Evolutionary conservation across 345 rosid genomes (phyloP), one percentile per base, ranked within the genome.

Genomic region (Hibiscus mutabilis): DNA sequence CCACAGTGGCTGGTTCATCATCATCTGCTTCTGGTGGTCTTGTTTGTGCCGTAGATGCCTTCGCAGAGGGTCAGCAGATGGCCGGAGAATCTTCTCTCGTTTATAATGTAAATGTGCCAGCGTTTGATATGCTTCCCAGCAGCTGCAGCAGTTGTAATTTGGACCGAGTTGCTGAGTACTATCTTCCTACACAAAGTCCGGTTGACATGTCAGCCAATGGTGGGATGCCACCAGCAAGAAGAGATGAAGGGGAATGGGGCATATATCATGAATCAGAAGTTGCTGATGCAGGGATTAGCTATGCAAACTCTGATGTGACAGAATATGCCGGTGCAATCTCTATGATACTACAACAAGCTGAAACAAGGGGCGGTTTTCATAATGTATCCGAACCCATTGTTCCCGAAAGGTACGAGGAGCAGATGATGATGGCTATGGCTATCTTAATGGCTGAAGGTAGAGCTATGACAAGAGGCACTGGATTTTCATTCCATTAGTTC

Each of bases 371-470:
- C 29, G 67, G 71, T 61, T 79, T 80, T 40, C 81, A 74, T 46
- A 80, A 63, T 71, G 37, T 76, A 53, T 75, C 84, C 4, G 87
- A 74, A 35, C 85, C 93, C 37, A 80, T 91, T 15, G 75, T 87
- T 63, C 97, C 96, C 6, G 96, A 89, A 84, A 92, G 84, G 82
- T 95, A 81, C 58, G 99, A 95, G 83, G 99, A 95, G 73, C 97
- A 95, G 81, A 92, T 92, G 97, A 91, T 91, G 97, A 74, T 95
- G 73, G 97, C 97, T 44, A 86, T 89, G 97, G 92, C 99, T 27
- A 90, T 89, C 64, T 90, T 97, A 80, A 83, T 95, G 31, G 96
- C 96, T n/a, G 97, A 95, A 77, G 93, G 91, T 72, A 85, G 84
- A 78, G 82, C 89, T 16, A 47, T 83, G 68, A 75, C 87, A 35